Evolutionary conservation across 495 filamentous ascomycete genomes (phyloP).

Genomic region (Articulospora tetracladia): DNA sequence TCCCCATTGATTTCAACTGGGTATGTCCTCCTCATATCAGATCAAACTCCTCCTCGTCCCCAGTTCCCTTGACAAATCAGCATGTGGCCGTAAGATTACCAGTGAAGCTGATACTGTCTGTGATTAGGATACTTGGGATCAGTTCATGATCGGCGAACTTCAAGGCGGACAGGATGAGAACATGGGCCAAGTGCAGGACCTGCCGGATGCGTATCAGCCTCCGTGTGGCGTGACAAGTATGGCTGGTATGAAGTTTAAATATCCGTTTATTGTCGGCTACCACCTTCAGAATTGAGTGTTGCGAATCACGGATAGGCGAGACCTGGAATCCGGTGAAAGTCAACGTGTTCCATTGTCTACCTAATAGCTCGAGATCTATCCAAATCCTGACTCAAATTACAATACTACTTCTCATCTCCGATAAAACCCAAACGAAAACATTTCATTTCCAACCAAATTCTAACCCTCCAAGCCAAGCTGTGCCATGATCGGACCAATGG

Average conservation of each 20-base stretch:
- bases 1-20: slow-evolving; percentile 22
- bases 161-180: not conserved
- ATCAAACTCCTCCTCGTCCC: no score
- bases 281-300: not conserved
- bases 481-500: slow-evolving; percentile 22
- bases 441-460: not conserved
- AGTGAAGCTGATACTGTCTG: not conserved
- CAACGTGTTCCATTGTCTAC: no score
- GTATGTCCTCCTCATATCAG: no score
- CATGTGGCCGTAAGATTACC: no score
- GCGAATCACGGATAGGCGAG: no score
- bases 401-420: not conserved
- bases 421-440: not conserved
- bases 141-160: slow-evolving; percentile 2
- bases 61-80: no score
- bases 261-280: not conserved
- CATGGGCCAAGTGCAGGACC: not conserved
- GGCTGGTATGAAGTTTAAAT: not conserved
- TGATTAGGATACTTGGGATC: slow-evolving; percentile 9
- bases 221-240: not conserved
- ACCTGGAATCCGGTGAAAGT: no score
- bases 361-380: no score
- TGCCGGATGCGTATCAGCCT: not conserved
- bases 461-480: slow-evolving; percentile 4
- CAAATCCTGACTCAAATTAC: no score